These are phyloP conservation scores for Linderniella brevidens DNA, from an alignment of 257 asterid species.

Conservation along the genomic window DNA sequence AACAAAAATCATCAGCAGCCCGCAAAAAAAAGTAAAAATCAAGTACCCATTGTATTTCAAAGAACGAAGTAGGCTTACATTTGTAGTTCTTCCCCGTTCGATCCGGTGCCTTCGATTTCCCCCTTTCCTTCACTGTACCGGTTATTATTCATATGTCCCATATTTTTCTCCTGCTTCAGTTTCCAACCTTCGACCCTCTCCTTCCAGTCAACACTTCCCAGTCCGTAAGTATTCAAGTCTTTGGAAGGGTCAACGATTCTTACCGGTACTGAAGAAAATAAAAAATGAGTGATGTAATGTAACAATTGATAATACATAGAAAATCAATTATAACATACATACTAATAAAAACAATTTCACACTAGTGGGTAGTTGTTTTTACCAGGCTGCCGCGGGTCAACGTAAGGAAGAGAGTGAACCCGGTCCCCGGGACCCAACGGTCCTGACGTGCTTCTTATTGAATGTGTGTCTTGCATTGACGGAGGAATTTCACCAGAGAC, in stretches of 20 bases:
- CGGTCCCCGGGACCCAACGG: slow-evolving; percentile 70
- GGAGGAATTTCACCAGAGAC: slow-evolving; percentile 59
- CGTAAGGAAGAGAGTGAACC: slow-evolving; percentile 35
- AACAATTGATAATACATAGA: slow-evolving; percentile 5
- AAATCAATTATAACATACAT: background rate
- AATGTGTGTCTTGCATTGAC: slow-evolving; percentile 42
- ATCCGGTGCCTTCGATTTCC: slow-evolving; percentile 64
- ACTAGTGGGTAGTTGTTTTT: background rate
- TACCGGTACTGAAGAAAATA: slow-evolving; percentile 55
- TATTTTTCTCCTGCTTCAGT: slow-evolving; percentile 42
- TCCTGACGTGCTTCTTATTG: slow-evolving; percentile 65
- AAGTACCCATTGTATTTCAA: no score
- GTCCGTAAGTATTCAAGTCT: slow-evolving; percentile 77
- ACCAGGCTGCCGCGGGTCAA: slow-evolving; percentile 80
- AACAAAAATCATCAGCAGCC: slow-evolving; percentile 4
- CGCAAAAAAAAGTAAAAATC: background rate
- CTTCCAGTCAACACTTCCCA: slow-evolving; percentile 84
- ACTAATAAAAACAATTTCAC: background rate
- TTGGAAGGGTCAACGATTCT: slow-evolving; percentile 80
- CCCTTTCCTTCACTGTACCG: slow-evolving; percentile 52
- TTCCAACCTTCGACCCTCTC: slow-evolving; percentile 86
- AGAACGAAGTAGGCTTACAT: slow-evolving; percentile 13
- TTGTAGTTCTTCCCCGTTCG: slow-evolving; percentile 57
- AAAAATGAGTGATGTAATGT: slow-evolving; percentile 1
- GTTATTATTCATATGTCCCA: slow-evolving; percentile 35